Percentiles rank a stretch among this genome's conserved stretches.
phyloP scores from a whole-genome alignment of 148 eudicot genomes.

The Suaeda aralocaspica region DNA sequence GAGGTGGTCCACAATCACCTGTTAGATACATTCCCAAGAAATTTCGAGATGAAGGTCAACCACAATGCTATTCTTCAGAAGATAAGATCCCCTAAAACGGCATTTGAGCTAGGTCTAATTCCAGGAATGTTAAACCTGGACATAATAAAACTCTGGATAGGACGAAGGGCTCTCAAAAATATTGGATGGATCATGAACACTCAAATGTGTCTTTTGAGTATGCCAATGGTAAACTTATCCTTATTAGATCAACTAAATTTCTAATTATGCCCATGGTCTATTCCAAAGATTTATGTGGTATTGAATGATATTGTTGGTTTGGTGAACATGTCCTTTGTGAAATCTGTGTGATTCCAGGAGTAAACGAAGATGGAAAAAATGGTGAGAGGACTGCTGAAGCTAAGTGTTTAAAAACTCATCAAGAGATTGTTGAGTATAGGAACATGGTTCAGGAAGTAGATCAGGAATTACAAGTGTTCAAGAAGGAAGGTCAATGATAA shows the following conservation, averaged over 20 bases:
- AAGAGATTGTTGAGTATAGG: conserved; percentile 19
- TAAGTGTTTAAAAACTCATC: not conserved
- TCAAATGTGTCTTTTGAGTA: conserved; percentile 8
- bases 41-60: conserved; percentile 23
- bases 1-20: conserved; percentile 38
- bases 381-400: not conserved
- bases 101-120: conserved; percentile 17
- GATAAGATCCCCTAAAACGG: conserved; percentile 10
- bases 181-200: not conserved
- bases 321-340: not conserved
- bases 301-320: not conserved
- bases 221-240: conserved; percentile 27
- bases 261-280: not conserved
- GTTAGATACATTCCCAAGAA: conserved; percentile 66
- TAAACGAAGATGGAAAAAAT: not conserved
- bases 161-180: not conserved
- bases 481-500: conserved; percentile 7
- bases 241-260: not conserved
- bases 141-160: conserved; percentile 15
- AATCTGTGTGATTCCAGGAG: conserved; percentile 11
- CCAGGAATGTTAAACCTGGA: conserved; percentile 14
- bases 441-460: conserved; percentile 33
- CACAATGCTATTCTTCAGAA: conserved; percentile 21
- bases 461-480: conserved; percentile 24
- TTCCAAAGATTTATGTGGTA: not conserved